These are phyloP conservation scores for Skeletonema marinoi DNA, from an alignment of 108 stramenopile genomes.

Conservation along the genomic window DNA sequence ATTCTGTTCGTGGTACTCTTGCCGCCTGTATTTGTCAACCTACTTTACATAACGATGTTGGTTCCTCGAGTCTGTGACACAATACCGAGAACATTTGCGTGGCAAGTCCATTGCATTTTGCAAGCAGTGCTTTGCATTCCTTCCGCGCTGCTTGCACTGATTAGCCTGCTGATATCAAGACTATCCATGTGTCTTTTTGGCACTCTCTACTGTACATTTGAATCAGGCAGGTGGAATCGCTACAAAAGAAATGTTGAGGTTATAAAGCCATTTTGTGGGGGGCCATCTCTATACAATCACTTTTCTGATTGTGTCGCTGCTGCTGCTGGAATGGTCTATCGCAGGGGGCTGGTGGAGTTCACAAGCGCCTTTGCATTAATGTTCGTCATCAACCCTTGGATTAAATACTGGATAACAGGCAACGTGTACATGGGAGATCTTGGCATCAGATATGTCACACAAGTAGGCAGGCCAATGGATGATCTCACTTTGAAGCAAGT, in stretches of 20 bases:
- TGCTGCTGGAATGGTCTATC: constrained; percentile 18
- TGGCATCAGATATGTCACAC: constrained; percentile 11
- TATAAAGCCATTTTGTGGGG: constrained; percentile 5
- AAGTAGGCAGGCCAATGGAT: neutral
- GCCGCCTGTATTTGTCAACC: neutral
- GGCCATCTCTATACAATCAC: neutral
- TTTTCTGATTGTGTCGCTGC: constrained; percentile 13
- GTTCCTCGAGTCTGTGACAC: neutral
- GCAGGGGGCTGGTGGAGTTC: constrained; percentile 13
- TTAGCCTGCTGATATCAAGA: constrained; percentile 4
- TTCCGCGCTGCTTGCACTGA: neutral
- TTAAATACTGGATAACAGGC: constrained; percentile 22
- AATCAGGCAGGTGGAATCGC: neutral
- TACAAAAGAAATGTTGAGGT: constrained; percentile 6
- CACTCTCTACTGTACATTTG: neutral
- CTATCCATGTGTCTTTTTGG: constrained; percentile 7
- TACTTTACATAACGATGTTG: neutral
- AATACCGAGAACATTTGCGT: neutral
- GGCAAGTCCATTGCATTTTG: neutral
- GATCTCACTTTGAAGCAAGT: constrained; percentile 1
- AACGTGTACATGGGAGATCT: constrained; percentile 3
- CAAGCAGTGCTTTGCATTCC: neutral
- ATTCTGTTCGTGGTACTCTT: neutral
- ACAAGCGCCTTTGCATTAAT: constrained; percentile 21
- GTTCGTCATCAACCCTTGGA: constrained; percentile 26